Evolutionary conservation across 169 alveolate genomes (phyloP).

Genomic region (Perkinsus chesapeaki): DNA sequence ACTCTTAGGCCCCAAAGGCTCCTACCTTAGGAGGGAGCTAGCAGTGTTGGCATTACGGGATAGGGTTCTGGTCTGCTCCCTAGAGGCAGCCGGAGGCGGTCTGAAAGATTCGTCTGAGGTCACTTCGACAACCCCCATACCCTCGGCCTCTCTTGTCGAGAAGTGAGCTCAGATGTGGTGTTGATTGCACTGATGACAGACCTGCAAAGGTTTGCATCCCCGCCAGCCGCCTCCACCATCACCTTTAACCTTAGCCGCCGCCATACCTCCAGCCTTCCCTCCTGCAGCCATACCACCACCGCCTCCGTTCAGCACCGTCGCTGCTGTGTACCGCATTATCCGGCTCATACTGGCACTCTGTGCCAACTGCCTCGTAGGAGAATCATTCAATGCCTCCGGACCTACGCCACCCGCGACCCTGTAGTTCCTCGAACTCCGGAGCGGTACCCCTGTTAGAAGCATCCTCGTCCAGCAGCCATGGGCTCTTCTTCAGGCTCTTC

Average conservation of each 20-base stretch:
- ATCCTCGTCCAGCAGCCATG: background rate
- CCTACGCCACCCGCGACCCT: background rate
- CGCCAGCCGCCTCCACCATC: background rate
- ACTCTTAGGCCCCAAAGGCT: background rate
- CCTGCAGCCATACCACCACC: background rate
- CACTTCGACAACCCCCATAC: background rate
- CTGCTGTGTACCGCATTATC: background rate
- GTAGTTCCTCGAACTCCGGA: background rate
- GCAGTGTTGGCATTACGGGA: background rate
- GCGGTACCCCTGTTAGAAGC: background rate
- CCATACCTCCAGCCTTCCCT: background rate
- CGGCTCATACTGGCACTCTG: background rate
- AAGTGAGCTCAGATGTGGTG: background rate
- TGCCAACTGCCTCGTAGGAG: background rate
- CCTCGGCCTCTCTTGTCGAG: background rate
- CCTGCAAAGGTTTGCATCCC: background rate
- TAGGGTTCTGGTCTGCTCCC: background rate
- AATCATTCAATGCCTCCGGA: background rate
- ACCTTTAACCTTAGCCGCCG: too few relatives aligned
- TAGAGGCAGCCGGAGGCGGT: background rate
- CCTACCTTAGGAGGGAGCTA: background rate
- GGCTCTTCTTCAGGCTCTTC: background rate
- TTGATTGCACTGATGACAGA: background rate
- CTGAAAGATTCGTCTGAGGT: background rate
- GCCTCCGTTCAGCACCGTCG: background rate